phyloP scores from a whole-genome alignment of 768 basidiomycete species.

The Pilatotrama ljubarskyi region DNA sequence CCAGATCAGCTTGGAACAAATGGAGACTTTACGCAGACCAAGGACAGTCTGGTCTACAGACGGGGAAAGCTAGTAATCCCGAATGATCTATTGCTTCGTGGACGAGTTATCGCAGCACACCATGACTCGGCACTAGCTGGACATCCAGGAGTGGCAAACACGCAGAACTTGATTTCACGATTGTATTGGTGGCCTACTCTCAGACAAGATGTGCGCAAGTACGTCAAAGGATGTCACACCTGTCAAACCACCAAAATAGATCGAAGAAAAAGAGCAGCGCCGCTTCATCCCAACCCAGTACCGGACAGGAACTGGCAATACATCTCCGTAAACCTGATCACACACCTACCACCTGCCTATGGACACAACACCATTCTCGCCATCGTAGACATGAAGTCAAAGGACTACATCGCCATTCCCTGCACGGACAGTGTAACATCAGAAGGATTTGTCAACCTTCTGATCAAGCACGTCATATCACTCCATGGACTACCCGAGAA shows the following conservation, averaged over 20 bases:
- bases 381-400: slow-evolving; percentile 22
- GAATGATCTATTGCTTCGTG: neutral
- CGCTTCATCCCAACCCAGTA: slow-evolving; percentile 21
- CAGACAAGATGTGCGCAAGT: slow-evolving; percentile 20
- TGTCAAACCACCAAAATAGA: slow-evolving; percentile 32
- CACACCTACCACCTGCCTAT: slow-evolving; percentile 20
- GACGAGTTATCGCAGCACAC: slow-evolving; percentile 13
- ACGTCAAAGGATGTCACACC: slow-evolving; percentile 30
- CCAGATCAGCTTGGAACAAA: slow-evolving; percentile 34
- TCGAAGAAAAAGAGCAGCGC: slow-evolving; percentile 4
- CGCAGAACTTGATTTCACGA: slow-evolving; percentile 23
- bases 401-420: slow-evolving; percentile 32
- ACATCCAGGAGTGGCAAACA: slow-evolving; percentile 31
- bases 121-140: slow-evolving; percentile 30
- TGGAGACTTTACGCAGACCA: slow-evolving; percentile 18
- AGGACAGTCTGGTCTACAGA: slow-evolving; percentile 30
- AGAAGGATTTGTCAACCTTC: slow-evolving; percentile 21
- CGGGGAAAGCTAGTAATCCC: neutral
- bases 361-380: slow-evolving; percentile 23
- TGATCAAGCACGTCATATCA: slow-evolving; percentile 19
- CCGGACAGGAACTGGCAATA: slow-evolving; percentile 3
- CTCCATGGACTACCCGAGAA: slow-evolving; percentile 14
- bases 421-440: slow-evolving; percentile 22
- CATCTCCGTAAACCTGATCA: slow-evolving; percentile 23
- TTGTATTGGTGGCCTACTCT: slow-evolving; percentile 35